Evolutionary conservation across 768 basidiomycete genomes (phyloP), one percentile per base, ranked within the genome.

Genomic region (Collybia sp.): DNA sequence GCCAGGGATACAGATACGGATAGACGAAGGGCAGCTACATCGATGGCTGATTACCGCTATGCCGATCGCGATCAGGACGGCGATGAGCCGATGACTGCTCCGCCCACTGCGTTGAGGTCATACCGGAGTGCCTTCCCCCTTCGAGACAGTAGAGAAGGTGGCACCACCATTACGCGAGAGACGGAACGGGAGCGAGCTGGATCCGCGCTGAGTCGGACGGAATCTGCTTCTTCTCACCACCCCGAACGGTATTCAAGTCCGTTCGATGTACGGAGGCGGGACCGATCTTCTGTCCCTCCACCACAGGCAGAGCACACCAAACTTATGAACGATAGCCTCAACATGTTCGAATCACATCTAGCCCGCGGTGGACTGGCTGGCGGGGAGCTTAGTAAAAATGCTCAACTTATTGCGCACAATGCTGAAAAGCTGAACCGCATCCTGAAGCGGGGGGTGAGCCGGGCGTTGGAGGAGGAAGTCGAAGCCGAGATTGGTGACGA

Each of bases 391-490:
- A 67, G 79, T 42, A 70, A 77, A 45, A 76, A 70, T 42, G 85
- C 89, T 1, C 77, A 82, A 56, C 69, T 68, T 12, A 72, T 89
- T 25, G 84, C 85, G 11, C 69, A 73, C 42, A 71, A 79, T 25
- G 77, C 86, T n/a, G 83, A 86, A 49, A 72, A 75, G 50, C 64
- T 93, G 45, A 86, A 88, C 53, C 72, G 55, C 43, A 66, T 85
- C 52, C 61, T 91, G 53, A 70, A 81, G 39, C 57, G 62, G 1
- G 79, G 76, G 2, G 82, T 79, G 12, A 66, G 71, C 45, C 64
- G 71, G 35, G 83, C 89, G 1, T 61, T 90, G 42, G 85, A 88
- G 51, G 73, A 77, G 44, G 85, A 89, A 62, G 83, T 93, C 40
- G 78, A 85, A 33, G 78, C 83, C 0, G 89, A 92, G 59, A 80